Evolutionary conservation across 371 early-diverging fungal species (phyloP).

Genomic region (Vairimorpha apis): DNA sequence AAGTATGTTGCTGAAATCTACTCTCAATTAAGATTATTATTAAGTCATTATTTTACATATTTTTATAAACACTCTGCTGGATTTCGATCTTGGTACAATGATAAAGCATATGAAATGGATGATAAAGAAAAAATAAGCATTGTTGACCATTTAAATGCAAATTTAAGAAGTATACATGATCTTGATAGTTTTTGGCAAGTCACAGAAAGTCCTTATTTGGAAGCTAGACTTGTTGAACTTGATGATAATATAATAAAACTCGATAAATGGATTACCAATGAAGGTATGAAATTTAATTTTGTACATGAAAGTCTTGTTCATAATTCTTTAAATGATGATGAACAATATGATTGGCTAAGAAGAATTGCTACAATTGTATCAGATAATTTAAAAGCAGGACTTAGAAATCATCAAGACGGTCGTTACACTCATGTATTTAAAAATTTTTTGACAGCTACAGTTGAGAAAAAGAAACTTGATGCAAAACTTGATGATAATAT

Average conservation of each 20-base stretch:
- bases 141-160: not conserved
- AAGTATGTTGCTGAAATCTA: not conserved
- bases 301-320: not conserved
- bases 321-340: not conserved
- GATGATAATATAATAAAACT: not conserved
- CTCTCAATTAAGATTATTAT: not conserved
- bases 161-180: not conserved
- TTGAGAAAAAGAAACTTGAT: constrained; percentile 10
- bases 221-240: not conserved
- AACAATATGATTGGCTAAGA: not conserved
- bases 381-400: constrained; percentile 1
- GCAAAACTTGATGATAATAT: too few species aligned
- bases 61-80: not conserved
- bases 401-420: not conserved
- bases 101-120: not conserved
- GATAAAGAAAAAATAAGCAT: not conserved
- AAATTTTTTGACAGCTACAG: not conserved
- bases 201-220: not conserved
- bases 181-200: not conserved
- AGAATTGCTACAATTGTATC: not conserved
- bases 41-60: not conserved
- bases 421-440: not conserved
- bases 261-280: not conserved
- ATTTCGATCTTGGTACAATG: not conserved
- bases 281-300: not conserved